A percentile compares a stretch with the other conserved stretches of the same genome.
phyloP scores from a whole-genome alignment of 2,329 filamentous ascomycete species.

The Stachybotrys elegans region DNA sequence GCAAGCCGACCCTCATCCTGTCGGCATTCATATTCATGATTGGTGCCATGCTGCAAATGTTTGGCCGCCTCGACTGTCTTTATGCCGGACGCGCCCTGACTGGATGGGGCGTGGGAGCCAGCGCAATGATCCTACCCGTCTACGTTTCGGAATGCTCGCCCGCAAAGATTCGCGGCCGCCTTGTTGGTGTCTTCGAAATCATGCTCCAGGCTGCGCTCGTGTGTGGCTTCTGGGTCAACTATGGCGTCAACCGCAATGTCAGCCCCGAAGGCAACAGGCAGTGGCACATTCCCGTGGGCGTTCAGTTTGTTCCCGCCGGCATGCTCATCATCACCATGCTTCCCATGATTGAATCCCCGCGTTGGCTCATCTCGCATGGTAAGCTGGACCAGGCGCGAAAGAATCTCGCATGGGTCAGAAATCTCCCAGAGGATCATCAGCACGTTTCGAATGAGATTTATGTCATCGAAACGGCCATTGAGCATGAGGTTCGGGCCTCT shows the following conservation, averaged over 20 bases:
- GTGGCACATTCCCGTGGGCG: constrained; percentile 37
- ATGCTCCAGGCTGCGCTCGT: constrained; percentile 48
- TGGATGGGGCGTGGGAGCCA: constrained; percentile 44
- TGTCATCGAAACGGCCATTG: constrained; percentile 38
- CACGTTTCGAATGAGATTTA: constrained; percentile 16
- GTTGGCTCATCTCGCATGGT: constrained; percentile 35
- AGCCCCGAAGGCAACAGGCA: constrained; percentile 13
- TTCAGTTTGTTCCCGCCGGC: constrained; percentile 15
- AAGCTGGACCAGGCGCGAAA: constrained; percentile 13
- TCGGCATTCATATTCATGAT: constrained; percentile 42
- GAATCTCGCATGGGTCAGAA: constrained; percentile 15
- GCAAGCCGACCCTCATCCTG: not conserved
- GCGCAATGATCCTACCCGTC: constrained; percentile 48
- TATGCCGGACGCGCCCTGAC: constrained; percentile 48
- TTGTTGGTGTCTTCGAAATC: constrained; percentile 44
- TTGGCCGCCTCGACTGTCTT: constrained; percentile 48
- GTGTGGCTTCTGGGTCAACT: constrained; percentile 35
- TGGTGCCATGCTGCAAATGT: constrained; percentile 47
- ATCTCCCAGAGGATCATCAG: constrained; percentile 15
- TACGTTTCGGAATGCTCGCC: constrained; percentile 54
- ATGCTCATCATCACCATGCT: constrained; percentile 27
- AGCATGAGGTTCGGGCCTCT: constrained; percentile 39
- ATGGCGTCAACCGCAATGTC: constrained; percentile 13
- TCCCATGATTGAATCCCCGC: constrained; percentile 27
- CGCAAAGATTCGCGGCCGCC: constrained; percentile 44